Base-by-base conservation (phyloP, 805 yeast genomes). In the Metschnikowia kunwiensis region DNA sequence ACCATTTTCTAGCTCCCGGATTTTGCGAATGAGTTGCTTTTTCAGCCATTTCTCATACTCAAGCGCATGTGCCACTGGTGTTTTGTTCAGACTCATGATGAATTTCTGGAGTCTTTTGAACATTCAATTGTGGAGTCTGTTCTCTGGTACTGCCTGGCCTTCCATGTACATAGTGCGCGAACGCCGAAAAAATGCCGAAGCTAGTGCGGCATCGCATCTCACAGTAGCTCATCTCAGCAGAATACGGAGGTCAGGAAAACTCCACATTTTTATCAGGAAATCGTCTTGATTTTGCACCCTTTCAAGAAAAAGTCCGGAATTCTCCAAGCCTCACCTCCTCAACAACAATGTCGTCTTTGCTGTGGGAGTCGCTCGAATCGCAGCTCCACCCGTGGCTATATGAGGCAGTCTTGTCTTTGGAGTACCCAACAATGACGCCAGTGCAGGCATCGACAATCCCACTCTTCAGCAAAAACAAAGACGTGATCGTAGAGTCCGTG, bases 391-490 rank as follows among this genome's bases (percentile, higher is more conserved):
- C 86, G 7, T 86, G 95, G 94, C 57, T 86, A 21, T 44, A 46
- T 19, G 82, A 79, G 2, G 93, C 95, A 2, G 70, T 89, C 9
- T 60, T 65, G n/a, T 75, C 89, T 1, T 55, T 82, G 43, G 96
- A 95, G 2, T 89, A 75, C 55, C 74, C 76, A 2, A 57, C 75
- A 9, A 87, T 91, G 96, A 93, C 98, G 0, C 96, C 98, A 0
- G 98, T 93, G 0, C 98, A 93, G 57, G 97, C 98, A 0, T 78
- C 97, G 0, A 81, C 94, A 0, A 84, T 93, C 32, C 98, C 98
- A 0, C 64, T 89, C 42, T 75, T 93, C 46, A 61, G 82, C 15
- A 79, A 79, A 13, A 84, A 88, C 54, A 91, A 91, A 53, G 98
- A 93, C 61, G 96, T 93, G 3, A 93, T 93, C 7, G 97, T 88